Evolutionary conservation across 75 land plant genomes (phyloP), one percentile per base, ranked within the genome.

Genomic region (Pinus tabuliformis): DNA sequence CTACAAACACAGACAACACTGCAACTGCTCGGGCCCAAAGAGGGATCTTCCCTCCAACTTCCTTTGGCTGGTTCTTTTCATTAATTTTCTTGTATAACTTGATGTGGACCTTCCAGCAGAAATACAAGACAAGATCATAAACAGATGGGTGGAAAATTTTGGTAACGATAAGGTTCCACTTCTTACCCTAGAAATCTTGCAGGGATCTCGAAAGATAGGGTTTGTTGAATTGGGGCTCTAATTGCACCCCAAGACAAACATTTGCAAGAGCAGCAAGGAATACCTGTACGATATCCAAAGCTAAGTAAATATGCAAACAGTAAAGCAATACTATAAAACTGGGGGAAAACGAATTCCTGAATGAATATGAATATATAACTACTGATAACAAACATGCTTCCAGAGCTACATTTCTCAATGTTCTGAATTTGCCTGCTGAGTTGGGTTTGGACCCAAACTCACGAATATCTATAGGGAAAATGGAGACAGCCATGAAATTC

Each of bases 101-200:
- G n/a, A n/a, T n/a, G n/a, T n/a, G n/a, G n/a, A n/a, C n/a, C n/a
- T n/a, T n/a, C n/a, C n/a, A n/a, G n/a, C n/a, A n/a, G n/a, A n/a
- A n/a, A n/a, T n/a, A n/a, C n/a, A n/a, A n/a, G n/a, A n/a, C n/a
- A n/a, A n/a, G 95, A 13, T 81, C 74, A 72, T 92, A 90, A 26
- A 94, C 83, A n/a, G 97, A 56, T n/a, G 82, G 83, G 17, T 91
- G 60, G 54, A 92, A 85, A 33, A 89, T 70, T 21, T 36, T 61
- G 18, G 83, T 78, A 5, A 90, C 92, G 80, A 85, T 61, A 39
- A 87, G 83, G 62, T 94, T 94, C 97, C 95, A 94, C 62, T 95
- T 77, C 17, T 77, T 70, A 13, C 97, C 91, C 95, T 95, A 92
- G 62, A 94, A 94, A 60, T 94, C 97, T 49, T 81, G 62, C 12